A percentile compares a stretch with the other conserved stretches of the same genome.
phyloP scores from a whole-genome alignment of 2,329 filamentous ascomycete species.

The Gremmenia infestans region DNA sequence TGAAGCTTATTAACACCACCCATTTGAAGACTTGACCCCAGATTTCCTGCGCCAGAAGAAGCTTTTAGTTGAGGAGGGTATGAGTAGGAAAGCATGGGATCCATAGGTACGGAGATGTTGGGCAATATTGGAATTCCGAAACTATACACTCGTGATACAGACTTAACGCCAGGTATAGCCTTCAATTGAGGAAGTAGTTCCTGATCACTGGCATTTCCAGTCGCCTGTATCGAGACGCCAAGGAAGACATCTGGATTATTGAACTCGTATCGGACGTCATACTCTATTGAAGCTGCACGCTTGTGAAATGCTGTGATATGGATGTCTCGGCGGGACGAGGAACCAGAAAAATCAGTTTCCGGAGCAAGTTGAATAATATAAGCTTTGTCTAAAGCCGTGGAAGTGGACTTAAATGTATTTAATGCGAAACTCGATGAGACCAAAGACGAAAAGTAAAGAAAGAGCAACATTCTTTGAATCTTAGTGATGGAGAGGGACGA shows the following conservation, averaged over 20 bases:
- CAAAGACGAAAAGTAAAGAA: not conserved
- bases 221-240: constrained; percentile 15
- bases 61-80: not conserved
- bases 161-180: constrained; percentile 6
- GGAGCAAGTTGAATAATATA: constrained; percentile 3
- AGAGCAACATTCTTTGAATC: not conserved
- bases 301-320: constrained; percentile 9
- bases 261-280: constrained; percentile 14
- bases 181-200: not conserved
- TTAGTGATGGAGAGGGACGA: not conserved
- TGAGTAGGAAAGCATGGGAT: not conserved
- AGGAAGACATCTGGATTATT: constrained; percentile 13
- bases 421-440: not conserved
- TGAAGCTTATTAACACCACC: constrained; percentile 36
- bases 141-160: constrained; percentile 1
- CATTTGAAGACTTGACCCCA: constrained; percentile 12
- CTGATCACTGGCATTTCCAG: constrained; percentile 2
- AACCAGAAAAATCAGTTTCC: not conserved
- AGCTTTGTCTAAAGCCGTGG: not conserved
- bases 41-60: not conserved
- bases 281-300: constrained; percentile 6
- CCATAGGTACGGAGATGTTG: not conserved
- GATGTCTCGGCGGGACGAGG: not conserved
- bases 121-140: not conserved
- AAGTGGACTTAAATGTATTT: not conserved